These are phyloP conservation scores for Acorus calamus DNA, from an alignment of 106 monocot species.

Conservation along the genomic window DNA sequence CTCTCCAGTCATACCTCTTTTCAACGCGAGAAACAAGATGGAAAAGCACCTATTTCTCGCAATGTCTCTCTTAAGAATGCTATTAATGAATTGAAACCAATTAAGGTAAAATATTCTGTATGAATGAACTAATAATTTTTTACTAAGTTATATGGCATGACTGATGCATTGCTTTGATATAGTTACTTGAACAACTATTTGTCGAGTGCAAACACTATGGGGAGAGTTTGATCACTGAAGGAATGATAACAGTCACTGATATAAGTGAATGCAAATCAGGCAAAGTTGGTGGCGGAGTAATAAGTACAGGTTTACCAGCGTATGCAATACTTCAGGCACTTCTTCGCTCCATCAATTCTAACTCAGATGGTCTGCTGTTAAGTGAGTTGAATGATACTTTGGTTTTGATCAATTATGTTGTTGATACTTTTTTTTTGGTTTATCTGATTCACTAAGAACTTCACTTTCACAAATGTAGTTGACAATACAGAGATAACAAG, in stretches of 20 bases:
- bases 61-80: constrained; percentile 50
- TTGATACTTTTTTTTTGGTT: too few relatives aligned
- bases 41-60: constrained; percentile 35
- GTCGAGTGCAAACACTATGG: constrained; percentile 40
- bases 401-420: too few relatives aligned
- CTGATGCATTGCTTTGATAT: not conserved
- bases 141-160: not conserved
- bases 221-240: constrained; percentile 39
- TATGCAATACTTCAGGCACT: constrained; percentile 48
- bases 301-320: constrained; percentile 66
- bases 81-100: constrained; percentile 67
- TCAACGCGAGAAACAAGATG: constrained; percentile 28
- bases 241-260: constrained; percentile 43
- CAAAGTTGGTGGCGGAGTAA: constrained; percentile 23
- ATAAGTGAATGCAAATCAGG: constrained; percentile 31
- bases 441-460: not conserved
- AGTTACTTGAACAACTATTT: constrained; percentile 58
- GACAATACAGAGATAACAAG: constrained; percentile 60
- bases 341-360: constrained; percentile 34
- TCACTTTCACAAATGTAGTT: not conserved
- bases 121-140: not conserved
- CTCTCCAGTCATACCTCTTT: constrained; percentile 50
- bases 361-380: constrained; percentile 41
- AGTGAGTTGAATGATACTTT: constrained; percentile 22
- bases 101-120: constrained; percentile 54